Percentiles rank a stretch among this genome's conserved stretches.
phyloP scores from a whole-genome alignment of 2,329 filamentous ascomycete genomes.

The Colletotrichum godetiae region DNA sequence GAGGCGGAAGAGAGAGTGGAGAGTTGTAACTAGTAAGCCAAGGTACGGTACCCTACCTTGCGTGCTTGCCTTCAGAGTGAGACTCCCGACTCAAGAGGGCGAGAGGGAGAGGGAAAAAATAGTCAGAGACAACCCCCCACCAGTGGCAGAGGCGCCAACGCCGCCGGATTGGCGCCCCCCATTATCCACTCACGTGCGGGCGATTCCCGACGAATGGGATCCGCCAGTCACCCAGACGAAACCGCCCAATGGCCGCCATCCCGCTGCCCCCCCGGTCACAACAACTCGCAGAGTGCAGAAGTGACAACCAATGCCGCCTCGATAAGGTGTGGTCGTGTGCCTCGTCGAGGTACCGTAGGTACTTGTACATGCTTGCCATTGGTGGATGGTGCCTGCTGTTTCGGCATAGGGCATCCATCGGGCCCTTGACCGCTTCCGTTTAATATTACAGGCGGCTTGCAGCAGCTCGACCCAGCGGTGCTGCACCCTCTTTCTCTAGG shows the following conservation, averaged over 20 bases:
- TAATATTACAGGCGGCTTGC: constrained; percentile 32
- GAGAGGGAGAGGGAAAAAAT: neutral
- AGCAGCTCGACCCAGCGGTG: constrained; percentile 5
- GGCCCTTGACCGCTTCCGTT: constrained; percentile 33
- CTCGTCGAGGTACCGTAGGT: neutral
- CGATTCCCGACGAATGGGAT: constrained; percentile 12
- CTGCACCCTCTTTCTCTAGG: neutral
- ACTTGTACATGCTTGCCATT: neutral
- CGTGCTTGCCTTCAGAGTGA: neutral
- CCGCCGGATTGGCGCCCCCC: constrained; percentile 11
- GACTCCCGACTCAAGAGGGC: neutral
- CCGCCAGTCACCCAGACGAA: constrained; percentile 17
- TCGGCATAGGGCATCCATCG: constrained; percentile 30
- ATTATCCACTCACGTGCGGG: constrained; percentile 26
- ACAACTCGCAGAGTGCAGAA: neutral
- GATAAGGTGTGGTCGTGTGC: neutral
- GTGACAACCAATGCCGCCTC: neutral
- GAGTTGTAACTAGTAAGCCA: neutral
- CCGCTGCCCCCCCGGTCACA: neutral
- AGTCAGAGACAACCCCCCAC: constrained; percentile 2
- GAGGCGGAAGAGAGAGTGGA: neutral
- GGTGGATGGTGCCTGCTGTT: constrained; percentile 9
- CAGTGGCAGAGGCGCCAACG: constrained; percentile 9
- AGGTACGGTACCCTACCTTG: neutral
- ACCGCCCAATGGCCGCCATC: constrained; percentile 19